Base-by-base conservation (phyloP, 2,329 filamentous ascomycete genomes). In the Calycina marina region DNA sequence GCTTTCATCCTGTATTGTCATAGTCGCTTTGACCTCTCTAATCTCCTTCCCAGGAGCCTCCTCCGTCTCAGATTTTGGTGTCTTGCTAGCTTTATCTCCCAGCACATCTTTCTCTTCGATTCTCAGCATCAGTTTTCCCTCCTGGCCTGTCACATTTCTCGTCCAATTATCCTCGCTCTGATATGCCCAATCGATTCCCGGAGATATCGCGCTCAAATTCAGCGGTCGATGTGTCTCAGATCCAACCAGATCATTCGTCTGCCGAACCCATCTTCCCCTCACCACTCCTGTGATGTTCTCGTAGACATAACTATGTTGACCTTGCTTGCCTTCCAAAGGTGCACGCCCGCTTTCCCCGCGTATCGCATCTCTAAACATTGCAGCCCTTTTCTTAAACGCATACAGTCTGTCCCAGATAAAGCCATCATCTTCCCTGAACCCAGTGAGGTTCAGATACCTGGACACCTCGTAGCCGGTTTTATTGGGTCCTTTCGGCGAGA, bases 361-460 rank as follows among this genome's bases (percentile, higher is more conserved):
- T 4, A 65, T 67, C 46, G 68, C 63, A 32, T 57, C 62, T 41
- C 66, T 75, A 52, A 67, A 76, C 43, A 74, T 62, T 34, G 69
- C 61, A 34, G 75, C 80, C 41, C 69, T 68, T 38, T 74, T 58
- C 50, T 71, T 73, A 37, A 86, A 83, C 1, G 61, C 57, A 0
- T 62, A 61, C 14, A 94, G 60, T 36, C 84, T 65, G 18, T 76
- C 68, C 86, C 86, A 94, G 2, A 72, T 77, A 54, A 81, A 83
- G 4, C 69, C 72, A 56, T 93, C 80, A 13, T 73, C 67, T 28
- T 72, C 60, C 30, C 79, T 69, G 39, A 92, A 75, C 1, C 88
- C 88, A 2, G 81, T 81, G 31, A 93, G 60, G 45, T 84, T 83
- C 37, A 85, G 56, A 40, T 65, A 75, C 14, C 56, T 59, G 8